Base-by-base conservation (phyloP, 139 green algal genomes). In the Volvox africanus region DNA sequence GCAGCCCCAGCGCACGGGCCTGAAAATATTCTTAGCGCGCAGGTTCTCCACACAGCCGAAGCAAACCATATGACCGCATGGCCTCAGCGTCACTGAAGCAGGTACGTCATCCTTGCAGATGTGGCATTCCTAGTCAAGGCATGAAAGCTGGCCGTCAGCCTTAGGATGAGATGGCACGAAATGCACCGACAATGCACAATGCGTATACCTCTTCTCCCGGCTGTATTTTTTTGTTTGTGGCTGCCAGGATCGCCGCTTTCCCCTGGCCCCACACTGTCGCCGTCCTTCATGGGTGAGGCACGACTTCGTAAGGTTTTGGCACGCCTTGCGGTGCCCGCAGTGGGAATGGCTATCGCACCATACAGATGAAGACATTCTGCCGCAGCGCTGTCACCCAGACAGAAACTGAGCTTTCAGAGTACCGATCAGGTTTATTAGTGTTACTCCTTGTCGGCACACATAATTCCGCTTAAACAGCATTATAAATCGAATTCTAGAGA, bases 1-100 rank as follows among this genome's bases (percentile, higher is more conserved):
- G 44, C 44, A 55, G 44, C 44, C 44, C 44, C 44, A 55, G 44
- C 55, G 76, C 76, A 36, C 33, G 28, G 30, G 90, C 92, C 92
- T 92, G 93, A 95, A 96, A 18, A 96, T 95, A 87, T 96, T 96
- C 68, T 95, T 95, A 61, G 93, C 93, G 20, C 94, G 91, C 80
- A 95, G 92, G 83, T 92, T 93, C 86, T 96, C 94, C 65, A 96
- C 92, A 61, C 94, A 96, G 19, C 55, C 81, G 21, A 95, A 93
- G 79, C 94, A 96, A 6, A 96, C 81, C 24, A 71, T 87, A 61
- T 96, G 94, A n/a, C 73, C 85, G 82, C 94, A 96, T 21, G 94
- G 94, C 78, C 73, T n/a, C 20, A 96, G 91, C 1, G 78, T 16
- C 0, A 96, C 92, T 13, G 88, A 93, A 1, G 93, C 93, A 61